These are phyloP conservation scores for Collybia sordida DNA, from an alignment of 768 basidiomycete species.

Conservation along the genomic window DNA sequence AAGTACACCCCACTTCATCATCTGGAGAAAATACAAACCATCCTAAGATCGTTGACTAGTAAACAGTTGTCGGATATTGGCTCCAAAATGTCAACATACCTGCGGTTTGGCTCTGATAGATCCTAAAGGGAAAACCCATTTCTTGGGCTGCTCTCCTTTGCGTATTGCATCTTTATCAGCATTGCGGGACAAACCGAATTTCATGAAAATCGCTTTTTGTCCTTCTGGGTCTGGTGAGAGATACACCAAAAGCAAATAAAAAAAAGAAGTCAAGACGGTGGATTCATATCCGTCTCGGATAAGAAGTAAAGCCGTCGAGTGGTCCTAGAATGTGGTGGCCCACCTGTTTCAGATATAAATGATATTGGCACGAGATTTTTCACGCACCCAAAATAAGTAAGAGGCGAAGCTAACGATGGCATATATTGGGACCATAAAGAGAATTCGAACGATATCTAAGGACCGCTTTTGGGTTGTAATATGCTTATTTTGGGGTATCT, in stretches of 20 bases:
- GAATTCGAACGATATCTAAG: conserved; percentile 67
- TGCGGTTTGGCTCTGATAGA: conserved; percentile 62
- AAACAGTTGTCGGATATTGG: not conserved
- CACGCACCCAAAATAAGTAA: conserved; percentile 67
- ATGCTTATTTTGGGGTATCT: not conserved
- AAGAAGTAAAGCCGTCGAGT: conserved; percentile 68
- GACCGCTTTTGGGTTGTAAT: conserved; percentile 1
- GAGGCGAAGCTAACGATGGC: conserved; percentile 65
- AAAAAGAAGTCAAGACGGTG: conserved; percentile 73
- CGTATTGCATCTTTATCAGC: conserved; percentile 43
- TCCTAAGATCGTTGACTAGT: conserved; percentile 36
- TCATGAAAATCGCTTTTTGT: conserved; percentile 60
- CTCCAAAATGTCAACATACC: conserved; percentile 29
- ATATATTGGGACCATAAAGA: conserved; percentile 81
- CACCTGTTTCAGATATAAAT: not conserved
- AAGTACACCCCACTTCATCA: conserved; percentile 77
- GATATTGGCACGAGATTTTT: not conserved
- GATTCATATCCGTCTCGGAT: conserved; percentile 77
- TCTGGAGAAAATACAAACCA: conserved; percentile 66
- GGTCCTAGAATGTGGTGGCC: conserved; percentile 40
- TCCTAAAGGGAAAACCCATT: conserved; percentile 73
- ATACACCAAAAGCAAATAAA: conserved; percentile 74
- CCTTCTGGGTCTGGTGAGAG: conserved; percentile 61
- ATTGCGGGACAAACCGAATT: conserved; percentile 55
- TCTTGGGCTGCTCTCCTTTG: conserved; percentile 44